Evolutionary conservation across 441 rosid genomes (phyloP).

Genomic region (Erodium texanum): DNA sequence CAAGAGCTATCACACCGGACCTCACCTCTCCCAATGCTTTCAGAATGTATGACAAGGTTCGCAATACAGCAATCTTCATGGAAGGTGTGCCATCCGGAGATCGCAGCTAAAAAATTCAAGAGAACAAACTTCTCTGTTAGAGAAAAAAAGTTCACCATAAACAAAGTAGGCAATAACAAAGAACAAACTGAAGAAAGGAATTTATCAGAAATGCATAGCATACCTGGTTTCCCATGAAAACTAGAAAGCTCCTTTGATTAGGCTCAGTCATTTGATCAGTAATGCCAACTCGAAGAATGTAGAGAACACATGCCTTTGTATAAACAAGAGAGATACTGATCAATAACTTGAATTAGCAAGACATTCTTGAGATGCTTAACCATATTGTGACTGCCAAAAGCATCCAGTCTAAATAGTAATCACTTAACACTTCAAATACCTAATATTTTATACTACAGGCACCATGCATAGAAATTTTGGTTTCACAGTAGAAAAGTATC

Average conservation of each 20-base stretch:
- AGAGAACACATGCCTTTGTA: slow-evolving; percentile 89
- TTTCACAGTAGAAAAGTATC: too few relatives aligned
- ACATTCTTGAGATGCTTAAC: slow-evolving; percentile 8
- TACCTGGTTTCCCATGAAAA: slow-evolving; percentile 85
- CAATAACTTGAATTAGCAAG: slow-evolving; percentile 18
- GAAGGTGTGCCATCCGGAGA: slow-evolving; percentile 59
- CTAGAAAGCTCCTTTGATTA: slow-evolving; percentile 81
- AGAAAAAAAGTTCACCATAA: not conserved
- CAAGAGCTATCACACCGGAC: slow-evolving; percentile 4
- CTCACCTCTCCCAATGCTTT: slow-evolving; percentile 94
- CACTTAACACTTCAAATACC: not conserved
- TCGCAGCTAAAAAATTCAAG: slow-evolving; percentile 59
- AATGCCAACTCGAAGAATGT: slow-evolving; percentile 82
- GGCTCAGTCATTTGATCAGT: slow-evolving; percentile 96
- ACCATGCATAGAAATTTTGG: too few relatives aligned
- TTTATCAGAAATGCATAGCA: slow-evolving; percentile 7
- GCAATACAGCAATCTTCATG: slow-evolving; percentile 82
- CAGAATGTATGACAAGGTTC: slow-evolving; percentile 70
- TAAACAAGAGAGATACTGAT: slow-evolving; percentile 18
- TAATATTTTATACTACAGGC: not conserved
- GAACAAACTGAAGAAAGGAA: not conserved
- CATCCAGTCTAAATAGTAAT: not conserved
- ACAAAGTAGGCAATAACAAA: not conserved
- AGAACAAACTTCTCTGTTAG: not conserved
- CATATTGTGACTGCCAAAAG: not conserved